Evolutionary conservation across 352 stramenopile genomes (phyloP).

Genomic region (Globisporangium megalacanthum): DNA sequence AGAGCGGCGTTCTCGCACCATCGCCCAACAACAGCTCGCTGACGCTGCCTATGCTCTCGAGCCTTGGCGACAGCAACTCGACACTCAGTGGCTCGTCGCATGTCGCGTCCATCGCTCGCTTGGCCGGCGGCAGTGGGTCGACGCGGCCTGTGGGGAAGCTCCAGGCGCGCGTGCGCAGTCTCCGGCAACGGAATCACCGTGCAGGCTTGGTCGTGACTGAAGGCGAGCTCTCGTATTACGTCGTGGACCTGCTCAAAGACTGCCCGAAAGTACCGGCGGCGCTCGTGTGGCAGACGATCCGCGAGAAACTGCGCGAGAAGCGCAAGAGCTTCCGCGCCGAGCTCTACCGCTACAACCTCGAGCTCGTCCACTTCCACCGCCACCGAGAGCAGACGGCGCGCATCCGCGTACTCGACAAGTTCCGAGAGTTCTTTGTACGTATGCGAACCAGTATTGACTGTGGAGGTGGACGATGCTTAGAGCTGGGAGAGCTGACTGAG

Average conservation of each 20-base stretch:
- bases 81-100: too few species aligned
- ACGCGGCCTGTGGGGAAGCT: conserved; percentile 11
- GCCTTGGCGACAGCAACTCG: background rate
- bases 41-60: background rate
- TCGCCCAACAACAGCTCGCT: conserved; percentile 4
- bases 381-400: conserved; percentile 44
- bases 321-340: conserved; percentile 53
- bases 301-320: conserved; percentile 51
- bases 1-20: conserved; percentile 18
- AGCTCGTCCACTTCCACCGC: conserved; percentile 44
- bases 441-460: background rate
- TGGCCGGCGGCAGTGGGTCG: background rate
- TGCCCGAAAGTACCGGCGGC: conserved; percentile 35
- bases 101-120: background rate
- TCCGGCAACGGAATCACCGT: conserved; percentile 21
- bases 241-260: conserved; percentile 63
- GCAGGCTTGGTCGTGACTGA: conserved; percentile 20
- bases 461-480: background rate
- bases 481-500: background rate
- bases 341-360: conserved; percentile 59
- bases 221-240: conserved; percentile 48
- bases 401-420: conserved; percentile 58
- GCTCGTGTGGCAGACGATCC: conserved; percentile 39
- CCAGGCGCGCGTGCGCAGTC: conserved; percentile 22
- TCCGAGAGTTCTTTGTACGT: conserved; percentile 65